These are phyloP conservation scores for Fonsecaea pedrosoi DNA, from an alignment of 2,329 filamentous ascomycete genomes.

Conservation along the genomic window DNA sequence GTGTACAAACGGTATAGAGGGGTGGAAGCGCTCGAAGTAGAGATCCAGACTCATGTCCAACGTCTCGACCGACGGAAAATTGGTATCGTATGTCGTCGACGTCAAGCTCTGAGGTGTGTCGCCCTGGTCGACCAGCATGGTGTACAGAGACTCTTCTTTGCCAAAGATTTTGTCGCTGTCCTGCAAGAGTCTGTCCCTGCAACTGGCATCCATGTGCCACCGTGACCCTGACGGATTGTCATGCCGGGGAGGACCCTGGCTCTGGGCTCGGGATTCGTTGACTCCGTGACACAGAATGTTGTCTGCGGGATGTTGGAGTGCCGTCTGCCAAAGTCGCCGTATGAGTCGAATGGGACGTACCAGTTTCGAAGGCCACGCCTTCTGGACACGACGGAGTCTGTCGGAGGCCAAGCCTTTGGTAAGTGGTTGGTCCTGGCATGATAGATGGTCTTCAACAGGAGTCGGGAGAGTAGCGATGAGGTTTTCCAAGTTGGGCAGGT, in stretches of 20 bases:
- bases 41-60: conserved; percentile 23
- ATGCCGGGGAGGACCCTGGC: neutral
- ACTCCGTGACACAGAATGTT: conserved; percentile 11
- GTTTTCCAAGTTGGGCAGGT: neutral
- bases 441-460: neutral
- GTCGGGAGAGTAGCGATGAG: neutral
- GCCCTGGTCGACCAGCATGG: conserved; percentile 1
- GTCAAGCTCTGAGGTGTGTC: conserved; percentile 5
- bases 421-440: neutral
- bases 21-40: conserved; percentile 22
- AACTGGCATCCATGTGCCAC: conserved; percentile 21
- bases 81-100: neutral
- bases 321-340: conserved; percentile 17
- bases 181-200: conserved; percentile 16
- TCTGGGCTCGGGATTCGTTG: neutral
- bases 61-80: conserved; percentile 17
- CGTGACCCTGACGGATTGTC: neutral
- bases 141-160: conserved; percentile 5
- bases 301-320: conserved; percentile 10
- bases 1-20: conserved; percentile 18
- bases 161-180: conserved; percentile 12
- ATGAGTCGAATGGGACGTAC: conserved; percentile 3
- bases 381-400: neutral
- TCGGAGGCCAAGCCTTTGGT: neutral
- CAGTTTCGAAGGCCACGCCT: neutral